Conservation (phyloP, 306 rosid genomes). For the Hippophae rhamnoides region DNA sequence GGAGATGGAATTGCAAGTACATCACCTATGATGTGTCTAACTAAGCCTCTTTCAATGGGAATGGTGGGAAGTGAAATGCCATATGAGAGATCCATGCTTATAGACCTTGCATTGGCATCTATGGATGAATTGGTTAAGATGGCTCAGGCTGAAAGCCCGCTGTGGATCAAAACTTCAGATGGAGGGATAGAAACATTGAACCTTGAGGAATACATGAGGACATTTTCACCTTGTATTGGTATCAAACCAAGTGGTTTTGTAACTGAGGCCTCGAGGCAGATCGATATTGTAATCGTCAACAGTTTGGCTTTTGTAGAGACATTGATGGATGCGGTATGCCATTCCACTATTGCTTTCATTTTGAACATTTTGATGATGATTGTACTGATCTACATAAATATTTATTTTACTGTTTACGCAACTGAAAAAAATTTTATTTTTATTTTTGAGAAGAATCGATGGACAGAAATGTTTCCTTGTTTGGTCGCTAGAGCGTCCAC, state of each 20-base stretch:
- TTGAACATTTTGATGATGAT: neutral
- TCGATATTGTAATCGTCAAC: slow-evolving; percentile 35
- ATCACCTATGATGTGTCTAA: slow-evolving; percentile 23
- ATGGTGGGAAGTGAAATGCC: slow-evolving; percentile 33
- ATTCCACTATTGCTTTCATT: slow-evolving; percentile 9
- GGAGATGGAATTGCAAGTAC: slow-evolving; percentile 42
- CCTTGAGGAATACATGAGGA: slow-evolving; percentile 52
- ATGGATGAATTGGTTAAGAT: slow-evolving; percentile 74
- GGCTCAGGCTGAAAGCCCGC: slow-evolving; percentile 46
- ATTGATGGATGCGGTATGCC: slow-evolving; percentile 59
- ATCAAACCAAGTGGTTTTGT: slow-evolving; percentile 35
- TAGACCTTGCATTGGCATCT: slow-evolving; percentile 51
- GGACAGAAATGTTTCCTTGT: slow-evolving; percentile 71
- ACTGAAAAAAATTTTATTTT: slow-evolving; percentile 8
- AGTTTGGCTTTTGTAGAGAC: slow-evolving; percentile 51
- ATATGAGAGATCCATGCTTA: slow-evolving; percentile 33
- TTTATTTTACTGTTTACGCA: slow-evolving; percentile 7
- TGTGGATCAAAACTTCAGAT: slow-evolving; percentile 58
- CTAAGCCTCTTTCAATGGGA: slow-evolving; percentile 25
- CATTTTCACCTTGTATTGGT: slow-evolving; percentile 34
- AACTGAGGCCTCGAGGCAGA: slow-evolving; percentile 54
- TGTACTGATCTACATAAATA: neutral
- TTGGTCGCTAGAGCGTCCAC: slow-evolving; percentile 52
- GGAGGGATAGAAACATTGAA: slow-evolving; percentile 49
- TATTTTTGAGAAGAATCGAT: slow-evolving; percentile 46